These are phyloP conservation scores for Leccinum rimulosum DNA, from an alignment of 768 basidiomycete species.

Conservation along the genomic window DNA sequence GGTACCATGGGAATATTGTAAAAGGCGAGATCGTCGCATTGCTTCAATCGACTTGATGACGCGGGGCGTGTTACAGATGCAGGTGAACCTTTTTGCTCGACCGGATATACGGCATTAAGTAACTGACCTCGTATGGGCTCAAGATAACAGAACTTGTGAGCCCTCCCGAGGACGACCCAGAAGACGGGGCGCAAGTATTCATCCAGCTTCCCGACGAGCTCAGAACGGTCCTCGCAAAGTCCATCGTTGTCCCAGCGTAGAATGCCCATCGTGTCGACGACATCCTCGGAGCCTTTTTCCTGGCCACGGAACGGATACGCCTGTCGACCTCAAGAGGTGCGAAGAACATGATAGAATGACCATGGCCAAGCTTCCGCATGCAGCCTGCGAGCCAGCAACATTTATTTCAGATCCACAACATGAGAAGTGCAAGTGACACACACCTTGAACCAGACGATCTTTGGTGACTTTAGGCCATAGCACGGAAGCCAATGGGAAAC, in stretches of 20 bases:
- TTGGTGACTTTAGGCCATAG: slow-evolving; percentile 35
- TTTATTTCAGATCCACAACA: slow-evolving; percentile 1
- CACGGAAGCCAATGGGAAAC: slow-evolving; percentile 29
- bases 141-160: too few relatives aligned
- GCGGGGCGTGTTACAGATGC: too few relatives aligned
- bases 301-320: slow-evolving; percentile 32
- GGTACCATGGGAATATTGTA: too few relatives aligned
- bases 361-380: slow-evolving; percentile 49
- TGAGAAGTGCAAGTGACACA: background rate
- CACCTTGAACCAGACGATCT: slow-evolving; percentile 25
- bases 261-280: slow-evolving; percentile 31
- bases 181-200: too few relatives aligned
- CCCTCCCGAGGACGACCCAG: too few relatives aligned
- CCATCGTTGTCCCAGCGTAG: slow-evolving; percentile 35
- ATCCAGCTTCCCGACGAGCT: too few relatives aligned
- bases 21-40: too few relatives aligned
- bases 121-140: too few relatives aligned
- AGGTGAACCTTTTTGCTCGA: too few relatives aligned
- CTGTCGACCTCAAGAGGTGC: slow-evolving; percentile 46
- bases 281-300: slow-evolving; percentile 4
- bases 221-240: too few relatives aligned
- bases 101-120: too few relatives aligned
- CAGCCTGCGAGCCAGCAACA: slow-evolving; percentile 37
- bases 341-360: slow-evolving; percentile 48
- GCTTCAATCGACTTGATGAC: too few relatives aligned